Evolutionary conservation across 345 rosid genomes (phyloP).

Genomic region (Adansonia digitata): DNA sequence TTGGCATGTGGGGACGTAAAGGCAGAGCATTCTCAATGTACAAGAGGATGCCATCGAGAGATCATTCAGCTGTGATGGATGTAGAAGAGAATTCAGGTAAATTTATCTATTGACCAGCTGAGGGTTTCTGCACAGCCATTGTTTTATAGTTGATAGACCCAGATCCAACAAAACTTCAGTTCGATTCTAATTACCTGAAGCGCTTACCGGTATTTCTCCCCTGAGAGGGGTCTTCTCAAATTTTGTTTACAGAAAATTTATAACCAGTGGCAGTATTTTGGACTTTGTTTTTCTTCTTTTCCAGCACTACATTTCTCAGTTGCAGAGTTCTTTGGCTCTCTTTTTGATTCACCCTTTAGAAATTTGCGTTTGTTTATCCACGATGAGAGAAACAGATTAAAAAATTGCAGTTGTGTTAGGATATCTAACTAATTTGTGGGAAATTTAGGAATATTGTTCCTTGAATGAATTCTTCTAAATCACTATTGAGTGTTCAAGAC

Average conservation of each 20-base stretch:
- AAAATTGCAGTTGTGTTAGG: not conserved
- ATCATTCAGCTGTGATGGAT: conserved; percentile 36
- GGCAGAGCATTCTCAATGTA: conserved; percentile 48
- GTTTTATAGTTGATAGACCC: conserved; percentile 1
- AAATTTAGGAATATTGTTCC: not conserved
- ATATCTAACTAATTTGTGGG: not conserved
- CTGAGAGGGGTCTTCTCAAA: not conserved
- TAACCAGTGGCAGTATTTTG: not conserved
- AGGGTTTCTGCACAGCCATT: not conserved
- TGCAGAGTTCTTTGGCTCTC: not conserved
- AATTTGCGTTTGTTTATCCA: not conserved
- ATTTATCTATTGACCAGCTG: conserved; percentile 1
- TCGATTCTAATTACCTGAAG: conserved; percentile 3
- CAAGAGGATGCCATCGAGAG: conserved; percentile 70
- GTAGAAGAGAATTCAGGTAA: conserved; percentile 67
- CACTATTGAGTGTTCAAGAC: not conserved
- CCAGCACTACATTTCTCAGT: not conserved
- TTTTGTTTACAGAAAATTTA: not conserved
- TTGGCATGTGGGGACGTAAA: conserved; percentile 65
- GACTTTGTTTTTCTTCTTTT: not conserved
- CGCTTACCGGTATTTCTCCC: not conserved
- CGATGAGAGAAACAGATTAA: not conserved
- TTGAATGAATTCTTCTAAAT: not conserved
- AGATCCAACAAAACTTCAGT: not conserved
- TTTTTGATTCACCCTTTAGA: not conserved